Evolutionary conservation across 2,329 filamentous ascomycete species (phyloP), one percentile per base, ranked within the genome.

Genomic region (Cercospora sp.): DNA sequence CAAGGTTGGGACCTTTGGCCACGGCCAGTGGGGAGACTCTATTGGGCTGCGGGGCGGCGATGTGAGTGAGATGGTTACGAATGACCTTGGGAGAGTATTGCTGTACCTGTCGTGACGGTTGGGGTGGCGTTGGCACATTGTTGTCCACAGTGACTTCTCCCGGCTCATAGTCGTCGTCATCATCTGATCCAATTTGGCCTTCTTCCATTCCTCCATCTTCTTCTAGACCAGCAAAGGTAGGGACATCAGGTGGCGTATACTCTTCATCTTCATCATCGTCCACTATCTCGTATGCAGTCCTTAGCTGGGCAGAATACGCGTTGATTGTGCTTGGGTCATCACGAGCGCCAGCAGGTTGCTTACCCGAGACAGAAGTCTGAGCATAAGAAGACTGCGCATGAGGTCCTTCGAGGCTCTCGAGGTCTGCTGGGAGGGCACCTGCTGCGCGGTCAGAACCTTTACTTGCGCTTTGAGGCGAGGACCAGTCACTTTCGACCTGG

Each of bases 31-130:
- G 85, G 28, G 87, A 87, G 26, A 88, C 88, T 75, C 91, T 90
- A 60, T 89, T 88, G 63, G 92, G 91, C 75, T 92, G 91, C 28
- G 92, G 91, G 62, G 91, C 91, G 75, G 90, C 87, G 74, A 94
- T 89, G 77, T 78, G 77, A 13, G 73, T 79, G 45, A 79, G 72
- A 65, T 93, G 90, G 73, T 89, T 89, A 75, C 89, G 88, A 73
- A 94, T 84, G 67, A 94, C 82, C 62, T 86, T 80, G 63, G 80
- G 77, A 31, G 79, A 74, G 31, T 78, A 76, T 51, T 82, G 74
- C 58, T 73, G 68, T 30, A 64, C 28, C 16, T 63, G 65, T 28
- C 71, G 57, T 28, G 23, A 33, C 33, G 62, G 20, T 33, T 23
- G 53, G 36, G 69, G 63, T 33, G 71, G 68, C 3, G 68, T 71